A percentile compares a stretch with the other conserved stretches of the same genome.
These are phyloP conservation scores for Malbranchea zuffiana DNA, from an alignment of 2,329 filamentous ascomycete genomes.

Conservation along the genomic window DNA sequence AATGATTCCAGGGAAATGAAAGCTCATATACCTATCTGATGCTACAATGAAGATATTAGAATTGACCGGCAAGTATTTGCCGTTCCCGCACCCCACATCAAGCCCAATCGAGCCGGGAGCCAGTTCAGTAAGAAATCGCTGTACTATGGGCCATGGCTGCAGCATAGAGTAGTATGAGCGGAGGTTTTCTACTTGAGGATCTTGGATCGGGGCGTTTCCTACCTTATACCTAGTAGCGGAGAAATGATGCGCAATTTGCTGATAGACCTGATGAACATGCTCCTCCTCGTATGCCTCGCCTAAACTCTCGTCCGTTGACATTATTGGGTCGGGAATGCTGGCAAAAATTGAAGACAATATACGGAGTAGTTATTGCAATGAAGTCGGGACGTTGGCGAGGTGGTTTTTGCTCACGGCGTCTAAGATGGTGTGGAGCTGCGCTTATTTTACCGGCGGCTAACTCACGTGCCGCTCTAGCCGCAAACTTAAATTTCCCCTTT, in stretches of 20 bases:
- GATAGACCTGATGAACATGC: conserved; percentile 88
- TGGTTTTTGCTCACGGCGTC: too few relatives aligned
- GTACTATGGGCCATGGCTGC: conserved; percentile 83
- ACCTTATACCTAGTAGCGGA: conserved; percentile 52
- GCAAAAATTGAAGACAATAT: too few relatives aligned
- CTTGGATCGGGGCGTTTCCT: conserved; percentile 15
- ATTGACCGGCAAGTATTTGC: conserved; percentile 84
- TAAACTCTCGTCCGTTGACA: conserved; percentile 1
- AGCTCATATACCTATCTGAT: conserved; percentile 60
- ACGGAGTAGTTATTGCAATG: too few relatives aligned
- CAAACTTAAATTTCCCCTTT: too few relatives aligned
- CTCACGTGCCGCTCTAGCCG: too few relatives aligned
- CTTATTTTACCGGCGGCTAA: too few relatives aligned
- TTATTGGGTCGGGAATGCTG: not conserved
- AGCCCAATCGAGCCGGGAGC: conserved; percentile 65
- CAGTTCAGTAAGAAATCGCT: conserved; percentile 59
- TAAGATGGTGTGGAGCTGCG: too few relatives aligned
- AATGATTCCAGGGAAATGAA: not conserved
- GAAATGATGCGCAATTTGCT: conserved; percentile 41
- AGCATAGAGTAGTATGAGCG: not conserved
- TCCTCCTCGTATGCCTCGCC: conserved; percentile 57
- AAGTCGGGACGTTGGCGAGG: too few relatives aligned
- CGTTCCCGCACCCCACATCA: conserved; percentile 92
- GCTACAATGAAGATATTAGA: conserved; percentile 66
- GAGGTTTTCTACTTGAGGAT: too few relatives aligned